A percentile compares a stretch with the other conserved stretches of the same genome.
These are phyloP conservation scores for Trametopsis cervina DNA, from an alignment of 768 basidiomycete genomes.

Conservation along the genomic window DNA sequence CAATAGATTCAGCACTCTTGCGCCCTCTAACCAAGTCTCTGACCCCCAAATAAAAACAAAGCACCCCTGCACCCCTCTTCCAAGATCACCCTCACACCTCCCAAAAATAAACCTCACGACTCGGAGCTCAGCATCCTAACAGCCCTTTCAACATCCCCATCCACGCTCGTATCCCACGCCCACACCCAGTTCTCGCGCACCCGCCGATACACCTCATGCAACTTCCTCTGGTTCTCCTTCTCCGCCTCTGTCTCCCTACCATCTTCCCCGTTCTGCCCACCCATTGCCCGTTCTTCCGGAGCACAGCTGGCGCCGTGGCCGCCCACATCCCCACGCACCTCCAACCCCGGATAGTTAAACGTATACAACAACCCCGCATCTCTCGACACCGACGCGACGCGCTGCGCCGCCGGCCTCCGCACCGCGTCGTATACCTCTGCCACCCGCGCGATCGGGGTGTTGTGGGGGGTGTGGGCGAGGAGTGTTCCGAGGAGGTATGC, in stretches of 20 bases:
- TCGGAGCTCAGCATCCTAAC: slow-evolving; percentile 20
- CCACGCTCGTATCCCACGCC: slow-evolving; percentile 47
- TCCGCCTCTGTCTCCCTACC: slow-evolving; percentile 10
- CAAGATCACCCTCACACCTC: neutral
- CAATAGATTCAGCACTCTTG: too few relatives aligned
- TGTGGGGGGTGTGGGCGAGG: slow-evolving; percentile 36
- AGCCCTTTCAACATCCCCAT: slow-evolving; percentile 35
- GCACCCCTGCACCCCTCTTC: neutral
- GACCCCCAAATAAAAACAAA: neutral
- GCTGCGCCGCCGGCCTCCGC: slow-evolving; percentile 24
- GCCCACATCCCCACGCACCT: slow-evolving; percentile 16
- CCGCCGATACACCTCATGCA: slow-evolving; percentile 32
- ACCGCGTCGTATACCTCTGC: slow-evolving; percentile 26
- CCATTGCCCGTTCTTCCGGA: too few relatives aligned
- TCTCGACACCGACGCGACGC: slow-evolving; percentile 21
- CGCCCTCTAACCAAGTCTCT: too few relatives aligned
- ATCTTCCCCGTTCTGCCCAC: too few relatives aligned
- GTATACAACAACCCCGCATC: slow-evolving; percentile 23
- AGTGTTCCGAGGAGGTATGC: slow-evolving; percentile 30
- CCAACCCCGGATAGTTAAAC: slow-evolving; percentile 19
- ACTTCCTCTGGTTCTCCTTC: slow-evolving; percentile 25
- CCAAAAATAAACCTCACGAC: too few relatives aligned
- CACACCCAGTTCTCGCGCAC: slow-evolving; percentile 55
- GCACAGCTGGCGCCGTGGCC: too few relatives aligned
- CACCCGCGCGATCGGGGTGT: slow-evolving; percentile 15